These are phyloP conservation scores for Chaetomium olivaceum DNA, from an alignment of 2,329 filamentous ascomycete species.

Conservation along the genomic window DNA sequence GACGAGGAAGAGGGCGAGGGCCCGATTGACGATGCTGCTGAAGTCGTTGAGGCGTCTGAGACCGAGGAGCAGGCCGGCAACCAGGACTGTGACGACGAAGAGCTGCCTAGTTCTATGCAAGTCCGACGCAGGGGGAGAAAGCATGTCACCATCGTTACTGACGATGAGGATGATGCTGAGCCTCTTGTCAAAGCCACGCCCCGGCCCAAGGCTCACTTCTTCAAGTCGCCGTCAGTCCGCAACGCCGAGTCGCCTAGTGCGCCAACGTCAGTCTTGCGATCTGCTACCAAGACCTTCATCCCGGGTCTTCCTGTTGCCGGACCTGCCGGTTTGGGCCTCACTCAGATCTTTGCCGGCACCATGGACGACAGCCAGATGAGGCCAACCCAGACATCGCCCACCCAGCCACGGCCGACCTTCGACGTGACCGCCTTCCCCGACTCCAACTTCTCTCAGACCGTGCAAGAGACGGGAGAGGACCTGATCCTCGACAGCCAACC, in stretches of 20 bases:
- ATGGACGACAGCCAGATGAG: constrained; percentile 66
- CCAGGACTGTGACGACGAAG: constrained; percentile 42
- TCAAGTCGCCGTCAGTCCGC: constrained; percentile 46
- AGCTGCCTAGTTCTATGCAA: constrained; percentile 43
- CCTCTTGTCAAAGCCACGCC: constrained; percentile 50
- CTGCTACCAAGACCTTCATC: constrained; percentile 68
- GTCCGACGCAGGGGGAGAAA: constrained; percentile 53
- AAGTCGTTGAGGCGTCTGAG: constrained; percentile 34
- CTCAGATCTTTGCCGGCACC: constrained; percentile 88
- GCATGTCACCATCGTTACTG: constrained; percentile 57
- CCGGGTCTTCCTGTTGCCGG: constrained; percentile 61
- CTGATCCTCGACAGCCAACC: constrained; percentile 52
- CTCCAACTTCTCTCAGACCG: constrained; percentile 61
- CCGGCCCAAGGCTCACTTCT: constrained; percentile 44
- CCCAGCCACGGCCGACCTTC: constrained; percentile 57
- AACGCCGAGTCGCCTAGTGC: constrained; percentile 52
- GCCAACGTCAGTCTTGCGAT: constrained; percentile 66
- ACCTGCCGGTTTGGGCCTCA: constrained; percentile 70
- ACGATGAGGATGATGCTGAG: constrained; percentile 64
- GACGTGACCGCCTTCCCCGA: constrained; percentile 56
- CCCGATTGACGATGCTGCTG: constrained; percentile 30
- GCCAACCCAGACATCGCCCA: constrained; percentile 42
- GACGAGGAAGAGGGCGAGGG: constrained; percentile 38
- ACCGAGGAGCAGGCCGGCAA: constrained; percentile 38
- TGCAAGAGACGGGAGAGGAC: constrained; percentile 55